phyloP scores from a whole-genome alignment of 23 red algal genomes.

The Gracilariopsis chorda region DNA sequence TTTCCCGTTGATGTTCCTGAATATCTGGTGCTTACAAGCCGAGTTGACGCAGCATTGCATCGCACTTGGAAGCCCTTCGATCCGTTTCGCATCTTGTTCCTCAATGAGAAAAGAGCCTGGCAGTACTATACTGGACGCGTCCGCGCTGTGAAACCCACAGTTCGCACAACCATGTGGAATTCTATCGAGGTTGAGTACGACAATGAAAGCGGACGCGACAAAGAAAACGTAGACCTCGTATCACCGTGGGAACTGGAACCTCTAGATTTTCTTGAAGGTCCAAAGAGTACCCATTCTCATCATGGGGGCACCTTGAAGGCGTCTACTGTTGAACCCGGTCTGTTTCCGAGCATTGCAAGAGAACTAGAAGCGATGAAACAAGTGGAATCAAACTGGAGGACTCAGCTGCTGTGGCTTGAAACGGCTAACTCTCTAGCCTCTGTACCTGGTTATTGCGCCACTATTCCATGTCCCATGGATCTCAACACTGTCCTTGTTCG shows the following conservation, averaged over 20 bases:
- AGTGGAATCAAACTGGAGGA: conserved; percentile 34
- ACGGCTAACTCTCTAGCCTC: conserved; percentile 36
- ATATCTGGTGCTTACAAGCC: conserved; percentile 71
- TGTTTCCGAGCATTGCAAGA: conserved; percentile 37
- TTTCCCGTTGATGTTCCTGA: conserved; percentile 85
- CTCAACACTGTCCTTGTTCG: conserved; percentile 62
- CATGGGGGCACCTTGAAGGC: background rate
- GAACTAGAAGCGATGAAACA: conserved; percentile 43
- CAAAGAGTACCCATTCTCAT: background rate
- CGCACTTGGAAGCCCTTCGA: conserved; percentile 64
- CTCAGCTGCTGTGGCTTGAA: conserved; percentile 57
- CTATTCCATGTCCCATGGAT: conserved; percentile 67
- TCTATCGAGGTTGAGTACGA: conserved; percentile 78
- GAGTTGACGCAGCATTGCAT: conserved; percentile 51
- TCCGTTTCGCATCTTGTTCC: conserved; percentile 84
- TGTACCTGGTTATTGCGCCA: conserved; percentile 32
- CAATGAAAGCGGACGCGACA: conserved; percentile 59
- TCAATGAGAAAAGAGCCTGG: conserved; percentile 70
- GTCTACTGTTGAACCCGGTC: conserved; percentile 43
- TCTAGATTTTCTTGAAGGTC: background rate
- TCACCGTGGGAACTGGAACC: conserved; percentile 80
- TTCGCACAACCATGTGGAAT: conserved; percentile 59
- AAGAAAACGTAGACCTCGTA: conserved; percentile 42
- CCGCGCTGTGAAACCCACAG: conserved; percentile 26
- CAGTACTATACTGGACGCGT: conserved; percentile 69